These are phyloP conservation scores for Aquilaria yunnanensis DNA, from an alignment of 345 rosid species.

Conservation along the genomic window DNA sequence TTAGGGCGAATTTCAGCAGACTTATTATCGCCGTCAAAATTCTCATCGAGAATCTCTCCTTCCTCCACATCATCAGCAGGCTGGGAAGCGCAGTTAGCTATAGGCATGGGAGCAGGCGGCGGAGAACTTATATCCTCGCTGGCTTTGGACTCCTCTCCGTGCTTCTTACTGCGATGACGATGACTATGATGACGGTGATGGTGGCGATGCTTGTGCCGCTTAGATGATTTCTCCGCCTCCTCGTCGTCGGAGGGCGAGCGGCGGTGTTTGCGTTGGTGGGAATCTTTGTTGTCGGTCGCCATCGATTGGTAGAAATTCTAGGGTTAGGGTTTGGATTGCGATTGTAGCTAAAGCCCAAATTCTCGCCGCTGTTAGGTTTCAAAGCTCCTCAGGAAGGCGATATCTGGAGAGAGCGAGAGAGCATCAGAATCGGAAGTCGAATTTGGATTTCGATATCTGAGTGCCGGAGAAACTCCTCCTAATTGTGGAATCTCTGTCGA, in stretches of 20 bases:
- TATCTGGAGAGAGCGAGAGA: too few species aligned
- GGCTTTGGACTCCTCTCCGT: conserved; percentile 33
- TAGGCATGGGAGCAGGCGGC: conserved; percentile 18
- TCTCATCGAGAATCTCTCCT: conserved; percentile 95
- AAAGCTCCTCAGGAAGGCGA: too few species aligned
- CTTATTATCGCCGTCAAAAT: conserved; percentile 21
- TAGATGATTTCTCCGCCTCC: conserved; percentile 52
- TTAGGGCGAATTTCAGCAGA: conserved; percentile 24
- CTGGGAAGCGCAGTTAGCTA: conserved; percentile 14
- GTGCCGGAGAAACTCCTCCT: too few species aligned
- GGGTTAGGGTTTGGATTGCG: conserved; percentile 32
- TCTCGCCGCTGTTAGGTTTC: too few species aligned
- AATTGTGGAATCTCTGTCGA: too few species aligned
- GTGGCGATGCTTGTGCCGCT: conserved; percentile 82
- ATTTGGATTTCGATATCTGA: too few species aligned
- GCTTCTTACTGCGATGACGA: conserved; percentile 61
- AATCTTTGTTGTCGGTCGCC: conserved; percentile 49
- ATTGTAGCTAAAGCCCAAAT: too few species aligned
- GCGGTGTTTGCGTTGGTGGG: conserved; percentile 65
- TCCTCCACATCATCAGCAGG: conserved; percentile 84
- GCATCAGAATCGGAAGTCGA: too few species aligned
- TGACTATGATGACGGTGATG: conserved; percentile 48
- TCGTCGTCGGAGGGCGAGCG: conserved; percentile 49
- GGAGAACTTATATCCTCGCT: conserved; percentile 23
- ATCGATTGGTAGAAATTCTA: conserved; percentile 29